A percentile compares a stretch with the other conserved stretches of the same genome.
These are phyloP conservation scores for Gastrodia elata DNA, from an alignment of 106 monocot genomes.

Conservation along the genomic window DNA sequence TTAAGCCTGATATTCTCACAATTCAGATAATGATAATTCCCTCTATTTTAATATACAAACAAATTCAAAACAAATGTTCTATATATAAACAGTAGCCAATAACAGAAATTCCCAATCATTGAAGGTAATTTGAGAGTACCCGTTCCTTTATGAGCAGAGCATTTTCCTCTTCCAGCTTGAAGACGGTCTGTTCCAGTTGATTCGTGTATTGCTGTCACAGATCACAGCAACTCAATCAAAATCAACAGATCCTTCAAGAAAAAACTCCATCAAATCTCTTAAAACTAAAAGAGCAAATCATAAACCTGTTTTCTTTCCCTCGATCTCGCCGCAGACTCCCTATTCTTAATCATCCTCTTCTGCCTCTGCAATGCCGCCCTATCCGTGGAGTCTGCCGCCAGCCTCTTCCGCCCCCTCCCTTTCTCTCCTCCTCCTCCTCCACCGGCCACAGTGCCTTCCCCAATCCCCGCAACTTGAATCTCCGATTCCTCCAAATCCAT, in stretches of 20 bases:
- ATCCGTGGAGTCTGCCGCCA: constrained; percentile 33
- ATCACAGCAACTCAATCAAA: not conserved
- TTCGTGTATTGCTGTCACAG: constrained; percentile 10
- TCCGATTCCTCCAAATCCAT: constrained; percentile 1
- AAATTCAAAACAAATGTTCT: too few species aligned
- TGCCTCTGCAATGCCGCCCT: constrained; percentile 54
- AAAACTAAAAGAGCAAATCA: not conserved
- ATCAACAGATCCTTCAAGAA: not conserved
- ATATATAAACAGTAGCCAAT: too few species aligned
- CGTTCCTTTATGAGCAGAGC: constrained; percentile 4
- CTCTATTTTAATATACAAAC: too few species aligned
- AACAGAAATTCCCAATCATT: too few species aligned
- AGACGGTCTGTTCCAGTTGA: constrained; percentile 9
- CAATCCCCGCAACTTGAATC: constrained; percentile 3
- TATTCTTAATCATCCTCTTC: constrained; percentile 93
- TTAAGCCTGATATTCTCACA: too few species aligned
- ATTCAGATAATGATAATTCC: too few species aligned
- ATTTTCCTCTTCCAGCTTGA: constrained; percentile 9
- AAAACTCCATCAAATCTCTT: not conserved
- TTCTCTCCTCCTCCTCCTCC: constrained; percentile 20
- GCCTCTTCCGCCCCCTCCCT: constrained; percentile 34
- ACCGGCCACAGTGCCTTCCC: constrained; percentile 2
- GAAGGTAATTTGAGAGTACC: too few species aligned
- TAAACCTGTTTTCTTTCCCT: constrained; percentile 86
- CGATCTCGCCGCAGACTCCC: constrained; percentile 82